Conservation (phyloP, 768 basidiomycete genomes). For the Calocybe cyanea region DNA sequence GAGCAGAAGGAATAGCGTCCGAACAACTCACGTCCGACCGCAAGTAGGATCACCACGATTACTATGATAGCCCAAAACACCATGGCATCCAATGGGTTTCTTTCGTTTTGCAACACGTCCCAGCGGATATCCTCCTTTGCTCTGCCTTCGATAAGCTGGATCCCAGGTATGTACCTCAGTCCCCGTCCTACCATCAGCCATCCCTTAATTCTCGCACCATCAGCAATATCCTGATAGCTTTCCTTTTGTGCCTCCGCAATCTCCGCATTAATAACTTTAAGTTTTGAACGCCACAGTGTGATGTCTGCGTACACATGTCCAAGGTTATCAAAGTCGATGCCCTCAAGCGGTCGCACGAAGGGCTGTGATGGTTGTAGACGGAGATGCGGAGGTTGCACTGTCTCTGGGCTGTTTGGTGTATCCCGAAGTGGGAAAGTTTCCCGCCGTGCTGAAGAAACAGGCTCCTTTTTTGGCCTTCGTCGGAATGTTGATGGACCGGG, state of each 20-base stretch:
- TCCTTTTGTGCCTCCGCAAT: conserved; percentile 66
- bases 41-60: conserved; percentile 48
- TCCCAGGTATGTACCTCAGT: conserved; percentile 54
- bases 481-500: conserved; percentile 34
- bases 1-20: conserved; percentile 1
- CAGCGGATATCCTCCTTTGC: conserved; percentile 83
- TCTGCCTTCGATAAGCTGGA: conserved; percentile 71
- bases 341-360: conserved; percentile 73
- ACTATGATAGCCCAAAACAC: conserved; percentile 58
- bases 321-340: conserved; percentile 62
- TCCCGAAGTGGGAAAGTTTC: conserved; percentile 64
- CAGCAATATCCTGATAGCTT: conserved; percentile 69
- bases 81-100: conserved; percentile 38
- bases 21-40: conserved; percentile 53
- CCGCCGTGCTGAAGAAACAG: conserved; percentile 35
- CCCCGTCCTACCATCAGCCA: conserved; percentile 78
- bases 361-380: conserved; percentile 66
- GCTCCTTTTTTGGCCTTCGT: conserved; percentile 32
- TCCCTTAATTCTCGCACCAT: conserved; percentile 65
- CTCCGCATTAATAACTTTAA: conserved; percentile 71
- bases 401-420: conserved; percentile 25
- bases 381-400: conserved; percentile 60
- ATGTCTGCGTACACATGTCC: conserved; percentile 67
- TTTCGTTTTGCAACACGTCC: conserved; percentile 67
- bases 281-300: conserved; percentile 60